phyloP scores from a whole-genome alignment of 2,329 filamentous ascomycete genomes.

The Venturia nashicola region DNA sequence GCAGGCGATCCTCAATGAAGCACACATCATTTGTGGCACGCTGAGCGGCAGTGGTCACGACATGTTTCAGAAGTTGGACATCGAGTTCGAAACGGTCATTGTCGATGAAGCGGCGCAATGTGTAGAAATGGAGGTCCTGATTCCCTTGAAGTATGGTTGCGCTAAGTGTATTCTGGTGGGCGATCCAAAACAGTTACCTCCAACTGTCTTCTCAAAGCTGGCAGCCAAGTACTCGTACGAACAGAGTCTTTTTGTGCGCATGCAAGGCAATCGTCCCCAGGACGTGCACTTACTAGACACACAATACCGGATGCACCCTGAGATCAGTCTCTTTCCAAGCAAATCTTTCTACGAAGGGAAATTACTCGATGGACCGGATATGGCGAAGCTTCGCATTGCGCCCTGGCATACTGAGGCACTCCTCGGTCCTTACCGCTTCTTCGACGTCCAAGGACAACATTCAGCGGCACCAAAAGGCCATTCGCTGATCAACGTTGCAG shows the following conservation, averaged over 20 bases:
- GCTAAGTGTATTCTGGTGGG: constrained; percentile 94
- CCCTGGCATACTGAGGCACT: constrained; percentile 78
- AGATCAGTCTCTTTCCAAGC: constrained; percentile 87
- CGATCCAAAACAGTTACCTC: constrained; percentile 93
- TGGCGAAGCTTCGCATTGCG: constrained; percentile 61
- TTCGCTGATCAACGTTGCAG: constrained; percentile 79
- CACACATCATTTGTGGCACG: constrained; percentile 89
- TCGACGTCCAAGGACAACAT: constrained; percentile 85
- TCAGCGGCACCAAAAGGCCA: constrained; percentile 69
- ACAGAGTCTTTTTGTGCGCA: constrained; percentile 94
- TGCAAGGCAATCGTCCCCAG: constrained; percentile 83
- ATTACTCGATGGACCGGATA: constrained; percentile 72
- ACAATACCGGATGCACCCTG: constrained; percentile 98
- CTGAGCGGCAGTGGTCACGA: constrained; percentile 93
- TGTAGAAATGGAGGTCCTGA: constrained; percentile 90
- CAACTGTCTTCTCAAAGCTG: constrained; percentile 88
- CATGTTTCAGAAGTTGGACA: constrained; percentile 86
- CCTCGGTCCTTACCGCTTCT: constrained; percentile 90
- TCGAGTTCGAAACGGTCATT: constrained; percentile 97
- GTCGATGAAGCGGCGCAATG: constrained; percentile 98
- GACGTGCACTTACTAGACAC: constrained; percentile 92
- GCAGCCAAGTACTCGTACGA: constrained; percentile 90
- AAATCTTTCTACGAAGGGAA: constrained; percentile 82
- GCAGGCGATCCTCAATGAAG: constrained; percentile 79
- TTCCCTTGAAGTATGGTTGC: constrained; percentile 94